Conservation (phyloP, 306 rosid species). For the Glycyrrhiza uralensis region DNA sequence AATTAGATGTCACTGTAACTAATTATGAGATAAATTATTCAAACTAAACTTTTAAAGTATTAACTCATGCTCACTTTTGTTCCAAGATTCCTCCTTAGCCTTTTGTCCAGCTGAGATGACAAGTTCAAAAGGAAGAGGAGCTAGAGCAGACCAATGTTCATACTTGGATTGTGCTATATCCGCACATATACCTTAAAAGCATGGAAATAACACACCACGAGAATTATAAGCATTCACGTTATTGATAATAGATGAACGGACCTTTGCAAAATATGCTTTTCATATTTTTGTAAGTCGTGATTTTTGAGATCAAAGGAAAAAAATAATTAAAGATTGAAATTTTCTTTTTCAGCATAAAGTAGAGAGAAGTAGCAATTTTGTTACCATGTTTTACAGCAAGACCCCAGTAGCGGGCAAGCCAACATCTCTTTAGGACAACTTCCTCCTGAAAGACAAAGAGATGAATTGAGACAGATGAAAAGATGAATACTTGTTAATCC, state of each 20-base stretch:
- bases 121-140: slow-evolving; percentile 93
- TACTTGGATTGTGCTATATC: slow-evolving; percentile 76
- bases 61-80: slow-evolving; percentile 50
- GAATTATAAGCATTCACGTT: slow-evolving; percentile 19
- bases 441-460: slow-evolving; percentile 60
- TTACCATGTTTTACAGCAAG: slow-evolving; percentile 88
- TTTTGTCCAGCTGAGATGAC: slow-evolving; percentile 95
- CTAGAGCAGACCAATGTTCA: slow-evolving; percentile 92
- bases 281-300: slow-evolving; percentile 6
- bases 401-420: slow-evolving; percentile 99
- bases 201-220: slow-evolving; percentile 27
- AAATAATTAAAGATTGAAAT: slow-evolving; percentile 9
- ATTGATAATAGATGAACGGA: slow-evolving; percentile 9
- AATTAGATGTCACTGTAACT: slow-evolving; percentile 4
- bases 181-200: slow-evolving; percentile 71
- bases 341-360: slow-evolving; percentile 22
- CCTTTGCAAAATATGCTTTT: not conserved
- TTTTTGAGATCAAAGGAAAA: slow-evolving; percentile 16
- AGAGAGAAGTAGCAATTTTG: slow-evolving; percentile 22
- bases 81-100: slow-evolving; percentile 93
- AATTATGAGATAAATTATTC: not conserved
- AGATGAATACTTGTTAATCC: slow-evolving; percentile 14
- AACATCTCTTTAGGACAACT: slow-evolving; percentile 96
- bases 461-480: slow-evolving; percentile 13
- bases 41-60: not conserved